These are phyloP conservation scores for Triadica sebifera DNA, from an alignment of 345 rosid species.

Conservation along the genomic window DNA sequence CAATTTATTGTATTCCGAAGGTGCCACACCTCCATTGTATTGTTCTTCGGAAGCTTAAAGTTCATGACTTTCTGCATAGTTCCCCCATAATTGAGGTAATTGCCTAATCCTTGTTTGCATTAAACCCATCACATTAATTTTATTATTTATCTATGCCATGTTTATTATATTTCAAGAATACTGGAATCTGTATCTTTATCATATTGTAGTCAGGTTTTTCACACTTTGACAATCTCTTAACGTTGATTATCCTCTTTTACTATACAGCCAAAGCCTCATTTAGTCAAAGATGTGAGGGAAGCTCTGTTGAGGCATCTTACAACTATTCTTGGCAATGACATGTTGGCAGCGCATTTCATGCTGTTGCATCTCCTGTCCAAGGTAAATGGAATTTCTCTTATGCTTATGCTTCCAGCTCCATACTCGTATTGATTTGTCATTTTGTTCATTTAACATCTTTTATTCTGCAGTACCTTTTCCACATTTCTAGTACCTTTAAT, in stretches of 20 bases:
- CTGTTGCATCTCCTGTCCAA: slow-evolving; percentile 79
- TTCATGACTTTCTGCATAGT: slow-evolving; percentile 51
- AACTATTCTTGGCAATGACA: slow-evolving; percentile 72
- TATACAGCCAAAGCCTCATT: slow-evolving; percentile 53
- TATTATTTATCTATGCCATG: not conserved
- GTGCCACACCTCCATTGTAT: slow-evolving; percentile 91
- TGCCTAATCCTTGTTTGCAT: not conserved
- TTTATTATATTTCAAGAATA: not conserved
- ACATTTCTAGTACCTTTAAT: not conserved
- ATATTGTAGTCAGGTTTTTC: not conserved
- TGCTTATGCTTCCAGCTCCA: slow-evolving; percentile 16
- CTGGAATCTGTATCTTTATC: not conserved
- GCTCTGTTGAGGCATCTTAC: slow-evolving; percentile 68
- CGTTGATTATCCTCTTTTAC: slow-evolving; percentile 11
- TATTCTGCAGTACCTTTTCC: not conserved
- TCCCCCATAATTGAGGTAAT: slow-evolving; percentile 60
- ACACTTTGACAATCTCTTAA: slow-evolving; percentile 5
- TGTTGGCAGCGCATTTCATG: slow-evolving; percentile 62
- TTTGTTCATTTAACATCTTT: not conserved
- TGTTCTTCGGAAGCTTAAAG: slow-evolving; percentile 71
- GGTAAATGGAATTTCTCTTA: slow-evolving; percentile 32
- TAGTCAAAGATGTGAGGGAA: slow-evolving; percentile 60
- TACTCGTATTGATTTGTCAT: slow-evolving; percentile 45
- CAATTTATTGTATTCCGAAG: slow-evolving; percentile 23
- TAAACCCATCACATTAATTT: not conserved